Evolutionary conservation across 2,329 filamentous ascomycete species (phyloP), one percentile per base, ranked within the genome.

Genomic region (Incumbomyces lentus): DNA sequence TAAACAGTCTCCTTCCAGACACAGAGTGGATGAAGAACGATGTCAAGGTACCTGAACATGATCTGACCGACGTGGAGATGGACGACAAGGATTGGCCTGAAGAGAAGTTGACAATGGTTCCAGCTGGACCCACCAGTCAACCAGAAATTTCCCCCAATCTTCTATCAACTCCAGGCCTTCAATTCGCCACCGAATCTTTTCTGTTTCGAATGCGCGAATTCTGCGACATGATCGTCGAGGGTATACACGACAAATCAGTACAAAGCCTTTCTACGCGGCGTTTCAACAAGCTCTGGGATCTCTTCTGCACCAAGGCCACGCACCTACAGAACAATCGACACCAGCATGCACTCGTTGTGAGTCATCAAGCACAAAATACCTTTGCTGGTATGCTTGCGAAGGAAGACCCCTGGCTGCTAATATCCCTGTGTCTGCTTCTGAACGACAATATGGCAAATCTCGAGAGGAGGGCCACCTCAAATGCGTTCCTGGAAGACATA

Each of bases 261-360:
- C 26, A 42, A 19, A 18, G n/a, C 30, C 19, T 30, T 13, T 26
- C 40, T 33, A 29, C 31, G 14, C 26, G n/a, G 13, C 22, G 40
- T 5, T 42, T 42, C 40, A 42, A 42, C 40, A 42, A 42, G 30
- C 40, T 42, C 13, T 42, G 40, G 40, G 40, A 42, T 26, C 13
- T 42, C 11, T 42, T 42, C 17, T 42, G 40, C 29, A 42, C 40
- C 3, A 42, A 42, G 17, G 40, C 40, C 2, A 33, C 40, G 13
- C 40, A 32, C n/a, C 14, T 32, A 17, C 40, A 42, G 30, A 32
- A 42, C 7, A 42, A 42, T 30, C 6, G 40, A 14, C n/a, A 8
- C 13, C 11, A 32, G n/a, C 26, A 32, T 18, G 40, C 40, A 18
- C 40, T 42, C 19, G n/a, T 19, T 3, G 26, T 33, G 7, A 22